Evolutionary conservation across 129 eudicot species (phyloP).

Genomic region (Arctium lappa): DNA sequence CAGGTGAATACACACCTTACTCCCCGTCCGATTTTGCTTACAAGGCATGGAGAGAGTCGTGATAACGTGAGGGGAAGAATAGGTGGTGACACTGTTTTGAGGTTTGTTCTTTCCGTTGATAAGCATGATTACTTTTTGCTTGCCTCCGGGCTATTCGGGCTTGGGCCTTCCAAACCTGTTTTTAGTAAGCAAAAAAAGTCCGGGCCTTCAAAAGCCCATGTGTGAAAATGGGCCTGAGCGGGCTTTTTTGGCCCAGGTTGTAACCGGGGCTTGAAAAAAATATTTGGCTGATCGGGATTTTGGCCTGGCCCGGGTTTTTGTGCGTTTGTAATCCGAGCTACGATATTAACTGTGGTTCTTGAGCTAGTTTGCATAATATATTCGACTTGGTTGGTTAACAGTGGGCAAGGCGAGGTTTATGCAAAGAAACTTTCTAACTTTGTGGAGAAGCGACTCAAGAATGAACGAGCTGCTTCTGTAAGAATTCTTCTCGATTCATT

Average conservation of each 20-base stretch:
- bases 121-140: not conserved
- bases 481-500: slow-evolving; percentile 24
- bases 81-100: slow-evolving; percentile 88
- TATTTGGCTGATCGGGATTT: no score
- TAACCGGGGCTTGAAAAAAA: no score
- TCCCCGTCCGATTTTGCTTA: slow-evolving; percentile 92
- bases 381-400: slow-evolving; percentile 29
- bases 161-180: not conserved
- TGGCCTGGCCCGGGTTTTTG: not conserved
- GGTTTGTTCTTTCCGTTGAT: slow-evolving; percentile 37
- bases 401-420: slow-evolving; percentile 93
- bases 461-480: slow-evolving; percentile 89
- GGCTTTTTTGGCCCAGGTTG: no score
- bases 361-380: not conserved
- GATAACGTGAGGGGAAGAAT: slow-evolving; percentile 92
- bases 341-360: not conserved
- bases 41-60: slow-evolving; percentile 93
- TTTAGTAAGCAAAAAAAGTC: not conserved
- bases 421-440: slow-evolving; percentile 94
- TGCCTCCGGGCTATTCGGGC: not conserved
- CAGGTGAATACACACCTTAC: slow-evolving; percentile 95
- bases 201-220: no score
- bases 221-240: not conserved
- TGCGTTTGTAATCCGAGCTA: not conserved
- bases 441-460: slow-evolving; percentile 87